These are phyloP conservation scores for Microcyclosporella mali DNA, from an alignment of 2,329 filamentous ascomycete genomes.

Conservation along the genomic window DNA sequence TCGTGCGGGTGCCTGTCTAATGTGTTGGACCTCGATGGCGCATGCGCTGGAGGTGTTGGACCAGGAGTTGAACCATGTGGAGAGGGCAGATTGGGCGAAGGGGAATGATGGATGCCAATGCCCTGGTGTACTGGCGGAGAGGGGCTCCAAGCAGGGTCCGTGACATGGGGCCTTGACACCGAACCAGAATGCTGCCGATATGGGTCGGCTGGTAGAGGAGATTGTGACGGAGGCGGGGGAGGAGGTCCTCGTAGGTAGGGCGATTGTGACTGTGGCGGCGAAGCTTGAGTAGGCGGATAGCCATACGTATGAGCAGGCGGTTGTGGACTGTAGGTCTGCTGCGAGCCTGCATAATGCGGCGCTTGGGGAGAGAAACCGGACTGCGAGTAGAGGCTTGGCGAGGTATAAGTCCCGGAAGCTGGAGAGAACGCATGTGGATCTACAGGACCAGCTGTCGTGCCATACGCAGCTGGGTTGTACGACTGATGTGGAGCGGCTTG, in stretches of 20 bases:
- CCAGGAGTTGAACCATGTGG: conserved; percentile 43
- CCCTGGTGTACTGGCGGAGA: conserved; percentile 25
- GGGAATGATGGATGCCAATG: conserved; percentile 18
- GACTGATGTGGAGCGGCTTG: conserved; percentile 13
- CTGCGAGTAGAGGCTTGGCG: conserved; percentile 15
- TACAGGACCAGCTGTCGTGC: conserved; percentile 22
- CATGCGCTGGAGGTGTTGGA: conserved; percentile 44
- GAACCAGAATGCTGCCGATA: conserved; percentile 19
- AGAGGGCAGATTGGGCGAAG: conserved; percentile 23
- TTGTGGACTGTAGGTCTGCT: conserved; percentile 21
- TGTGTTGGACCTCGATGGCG: conserved; percentile 40
- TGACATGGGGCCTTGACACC: conserved; percentile 6
- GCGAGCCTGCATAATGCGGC: conserved; percentile 18
- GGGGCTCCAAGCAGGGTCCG: conserved; percentile 17
- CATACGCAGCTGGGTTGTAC: conserved; percentile 23
- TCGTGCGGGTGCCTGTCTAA: conserved; percentile 51
- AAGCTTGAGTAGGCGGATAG: conserved; percentile 16
- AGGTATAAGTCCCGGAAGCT: conserved; percentile 10
- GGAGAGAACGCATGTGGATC: conserved; percentile 27
- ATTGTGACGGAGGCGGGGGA: conserved; percentile 13
- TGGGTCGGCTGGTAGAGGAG: conserved; percentile 20
- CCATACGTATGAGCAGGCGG: conserved; percentile 14
- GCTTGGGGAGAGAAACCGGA: conserved; percentile 15
- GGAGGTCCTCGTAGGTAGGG: conserved; percentile 16
- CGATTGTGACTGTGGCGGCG: conserved; percentile 19